phyloP scores from a whole-genome alignment of 2,329 filamentous ascomycete genomes.

The Remersonia thermophila region DNA sequence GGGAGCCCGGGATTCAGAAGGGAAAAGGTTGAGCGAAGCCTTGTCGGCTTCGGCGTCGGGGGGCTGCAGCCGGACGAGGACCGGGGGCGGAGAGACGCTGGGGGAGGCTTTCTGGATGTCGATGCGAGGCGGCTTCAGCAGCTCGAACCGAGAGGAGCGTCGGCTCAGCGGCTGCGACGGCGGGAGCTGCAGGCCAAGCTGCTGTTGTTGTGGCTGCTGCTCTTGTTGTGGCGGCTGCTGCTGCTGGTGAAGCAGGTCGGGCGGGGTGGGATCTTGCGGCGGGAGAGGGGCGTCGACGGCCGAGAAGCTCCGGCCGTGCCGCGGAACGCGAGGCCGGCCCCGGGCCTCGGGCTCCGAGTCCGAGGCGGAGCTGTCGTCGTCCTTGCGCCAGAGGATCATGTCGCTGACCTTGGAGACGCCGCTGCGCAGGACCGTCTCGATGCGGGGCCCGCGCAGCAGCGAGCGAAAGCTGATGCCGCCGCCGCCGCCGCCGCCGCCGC shows the following conservation, averaged over 20 bases:
- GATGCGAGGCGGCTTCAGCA: constrained; percentile 37
- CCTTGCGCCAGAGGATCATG: constrained; percentile 45
- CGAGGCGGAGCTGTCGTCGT: constrained; percentile 30
- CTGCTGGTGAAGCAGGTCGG: no score
- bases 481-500: constrained; percentile 32
- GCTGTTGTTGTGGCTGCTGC: constrained; percentile 11
- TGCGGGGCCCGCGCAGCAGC: constrained; percentile 65
- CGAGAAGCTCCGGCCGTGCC: constrained; percentile 21
- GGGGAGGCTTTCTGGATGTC: constrained; percentile 33
- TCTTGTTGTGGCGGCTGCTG: constrained; percentile 25
- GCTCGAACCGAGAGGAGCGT: constrained; percentile 34
- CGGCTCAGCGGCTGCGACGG: constrained; percentile 25
- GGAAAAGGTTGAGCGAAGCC: no score
- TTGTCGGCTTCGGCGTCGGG: no score
- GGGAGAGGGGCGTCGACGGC: constrained; percentile 18
- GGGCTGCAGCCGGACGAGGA: constrained; percentile 8
- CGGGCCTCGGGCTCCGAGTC: constrained; percentile 36
- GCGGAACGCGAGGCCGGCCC: constrained; percentile 27
- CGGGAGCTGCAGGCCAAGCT: constrained; percentile 10
- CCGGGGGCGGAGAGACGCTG: constrained; percentile 23
- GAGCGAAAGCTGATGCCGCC: constrained; percentile 47
- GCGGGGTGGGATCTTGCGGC: no score
- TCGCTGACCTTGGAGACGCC: constrained; percentile 45
- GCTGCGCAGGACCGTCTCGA: constrained; percentile 57
- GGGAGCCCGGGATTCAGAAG: constrained; percentile 12